phyloP scores from a whole-genome alignment of 2,329 filamentous ascomycete genomes.

The Fusarium algeriense region DNA sequence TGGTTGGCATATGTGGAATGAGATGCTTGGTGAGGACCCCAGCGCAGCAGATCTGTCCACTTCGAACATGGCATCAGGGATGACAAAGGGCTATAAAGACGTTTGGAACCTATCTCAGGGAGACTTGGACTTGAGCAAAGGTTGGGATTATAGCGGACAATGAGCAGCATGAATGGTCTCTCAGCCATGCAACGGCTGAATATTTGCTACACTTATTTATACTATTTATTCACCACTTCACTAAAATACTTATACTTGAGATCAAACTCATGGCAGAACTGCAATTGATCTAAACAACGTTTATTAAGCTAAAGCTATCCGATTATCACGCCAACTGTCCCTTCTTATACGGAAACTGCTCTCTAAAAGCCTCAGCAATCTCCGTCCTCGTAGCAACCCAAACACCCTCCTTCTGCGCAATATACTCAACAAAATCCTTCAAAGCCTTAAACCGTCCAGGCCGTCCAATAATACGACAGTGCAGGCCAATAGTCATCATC shows the following conservation, averaged over 20 bases:
- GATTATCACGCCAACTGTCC: background rate
- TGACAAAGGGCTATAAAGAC: background rate
- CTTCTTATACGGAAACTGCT: constrained; percentile 5
- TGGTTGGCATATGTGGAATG: background rate
- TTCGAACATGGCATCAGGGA: background rate
- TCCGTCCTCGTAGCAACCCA: constrained; percentile 12
- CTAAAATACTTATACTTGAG: no score
- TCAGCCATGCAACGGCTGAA: no score
- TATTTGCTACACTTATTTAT: no score
- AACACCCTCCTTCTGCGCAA: constrained; percentile 1
- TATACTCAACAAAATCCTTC: constrained; percentile 14
- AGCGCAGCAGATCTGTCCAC: background rate
- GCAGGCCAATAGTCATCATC: constrained; percentile 12
- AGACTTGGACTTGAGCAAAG: background rate
- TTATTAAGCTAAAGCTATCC: no score
- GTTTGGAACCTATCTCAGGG: background rate
- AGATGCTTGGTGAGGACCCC: background rate
- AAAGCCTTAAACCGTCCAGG: background rate
- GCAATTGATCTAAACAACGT: no score
- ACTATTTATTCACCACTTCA: no score
- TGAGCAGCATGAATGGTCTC: background rate
- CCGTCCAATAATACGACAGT: constrained; percentile 14
- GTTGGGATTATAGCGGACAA: background rate
- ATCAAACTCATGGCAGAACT: no score
- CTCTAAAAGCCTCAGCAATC: background rate